phyloP scores from a whole-genome alignment of 1,139 yeast species.

The Magnusiomyces tetraspermus region DNA sequence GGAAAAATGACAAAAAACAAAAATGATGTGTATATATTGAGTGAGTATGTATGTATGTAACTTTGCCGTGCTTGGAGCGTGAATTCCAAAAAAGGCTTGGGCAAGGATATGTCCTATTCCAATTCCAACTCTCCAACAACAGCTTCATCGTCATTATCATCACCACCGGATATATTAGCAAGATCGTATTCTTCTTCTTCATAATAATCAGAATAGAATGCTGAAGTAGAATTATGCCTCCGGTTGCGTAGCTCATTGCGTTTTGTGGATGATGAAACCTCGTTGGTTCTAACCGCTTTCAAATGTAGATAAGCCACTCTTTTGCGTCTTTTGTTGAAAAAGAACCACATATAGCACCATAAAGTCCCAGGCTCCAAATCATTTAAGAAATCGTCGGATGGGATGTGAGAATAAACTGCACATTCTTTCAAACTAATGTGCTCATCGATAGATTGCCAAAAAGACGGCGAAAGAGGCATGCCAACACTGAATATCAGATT shows the following conservation, averaged over 20 bases:
- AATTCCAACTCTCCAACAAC: slow-evolving; percentile 37
- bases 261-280: slow-evolving; percentile 22
- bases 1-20: not conserved
- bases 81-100: not conserved
- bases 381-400: slow-evolving; percentile 68
- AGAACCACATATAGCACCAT: slow-evolving; percentile 92
- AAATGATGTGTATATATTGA: not conserved
- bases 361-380: slow-evolving; percentile 59
- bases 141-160: slow-evolving; percentile 23
- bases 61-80: too few species aligned
- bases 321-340: slow-evolving; percentile 81
- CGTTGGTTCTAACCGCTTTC: slow-evolving; percentile 28
- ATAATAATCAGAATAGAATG: slow-evolving; percentile 29
- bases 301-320: slow-evolving; percentile 79
- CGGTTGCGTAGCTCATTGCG: slow-evolving; percentile 3
- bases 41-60: not conserved
- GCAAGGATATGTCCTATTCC: slow-evolving; percentile 19
- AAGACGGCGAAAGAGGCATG: slow-evolving; percentile 45
- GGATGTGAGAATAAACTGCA: slow-evolving; percentile 66
- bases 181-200: slow-evolving; percentile 44
- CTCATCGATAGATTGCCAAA: slow-evolving; percentile 82
- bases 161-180: slow-evolving; percentile 26
- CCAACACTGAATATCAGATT: slow-evolving; percentile 76
- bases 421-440: slow-evolving; percentile 78
- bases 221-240: slow-evolving; percentile 1